These are phyloP conservation scores for Flammula alnicola DNA, from an alignment of 1,284 basidiomycete species.

Conservation along the genomic window DNA sequence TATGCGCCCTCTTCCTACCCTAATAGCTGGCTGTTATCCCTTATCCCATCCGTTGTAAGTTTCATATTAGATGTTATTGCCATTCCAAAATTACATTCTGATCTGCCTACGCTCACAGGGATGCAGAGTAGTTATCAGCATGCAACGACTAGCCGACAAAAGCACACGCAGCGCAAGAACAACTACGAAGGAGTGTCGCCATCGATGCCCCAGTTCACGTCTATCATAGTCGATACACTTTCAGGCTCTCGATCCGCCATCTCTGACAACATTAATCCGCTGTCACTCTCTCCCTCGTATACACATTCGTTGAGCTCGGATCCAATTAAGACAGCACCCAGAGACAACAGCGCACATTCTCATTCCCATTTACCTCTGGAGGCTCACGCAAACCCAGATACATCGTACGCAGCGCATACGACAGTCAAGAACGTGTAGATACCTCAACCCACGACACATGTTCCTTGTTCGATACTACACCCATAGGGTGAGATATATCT, in stretches of 20 bases:
- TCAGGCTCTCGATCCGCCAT: not conserved
- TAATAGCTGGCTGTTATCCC: conserved; percentile 24
- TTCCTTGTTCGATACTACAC: conserved; percentile 2
- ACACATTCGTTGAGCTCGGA: not conserved
- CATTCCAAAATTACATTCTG: not conserved
- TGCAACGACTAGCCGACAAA: conserved; percentile 21
- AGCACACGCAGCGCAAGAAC: not conserved
- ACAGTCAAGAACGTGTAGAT: not conserved
- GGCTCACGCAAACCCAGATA: not conserved
- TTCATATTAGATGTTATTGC: no score
- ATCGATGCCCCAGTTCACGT: conserved; percentile 16
- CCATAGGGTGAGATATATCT: not conserved
- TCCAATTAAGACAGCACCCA: not conserved
- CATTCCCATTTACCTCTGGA: not conserved
- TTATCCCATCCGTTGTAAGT: conserved; percentile 24
- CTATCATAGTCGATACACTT: conserved; percentile 12
- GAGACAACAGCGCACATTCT: not conserved
- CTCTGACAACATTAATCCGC: not conserved
- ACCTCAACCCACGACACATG: not conserved
- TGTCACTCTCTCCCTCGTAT: not conserved
- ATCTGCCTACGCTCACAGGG: conserved; percentile 13
- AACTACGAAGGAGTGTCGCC: not conserved
- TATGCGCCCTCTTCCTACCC: no score
- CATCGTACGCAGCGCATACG: not conserved
- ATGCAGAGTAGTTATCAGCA: conserved; percentile 25